Conservation (phyloP, 148 eudicot species). For the Camellia japonica region DNA sequence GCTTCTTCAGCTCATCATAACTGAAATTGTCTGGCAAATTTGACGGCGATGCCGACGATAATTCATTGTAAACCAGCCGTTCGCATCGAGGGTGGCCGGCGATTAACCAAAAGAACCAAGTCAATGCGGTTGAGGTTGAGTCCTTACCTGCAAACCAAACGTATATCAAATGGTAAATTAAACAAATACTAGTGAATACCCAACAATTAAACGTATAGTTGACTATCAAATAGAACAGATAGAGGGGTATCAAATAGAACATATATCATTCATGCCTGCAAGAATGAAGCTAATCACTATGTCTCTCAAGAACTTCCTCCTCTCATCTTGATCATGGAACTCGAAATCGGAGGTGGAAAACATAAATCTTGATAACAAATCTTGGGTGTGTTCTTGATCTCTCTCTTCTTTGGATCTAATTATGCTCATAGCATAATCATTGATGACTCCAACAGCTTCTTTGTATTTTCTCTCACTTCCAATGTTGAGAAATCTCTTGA, state of each 20-base stretch:
- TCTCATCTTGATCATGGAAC: constrained; percentile 23
- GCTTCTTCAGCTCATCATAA: constrained; percentile 34
- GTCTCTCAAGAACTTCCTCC: constrained; percentile 35
- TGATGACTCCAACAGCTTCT: constrained; percentile 18
- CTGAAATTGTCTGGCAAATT: constrained; percentile 11
- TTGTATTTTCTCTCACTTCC: constrained; percentile 26
- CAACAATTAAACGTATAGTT: background rate
- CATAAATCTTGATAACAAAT: constrained; percentile 22
- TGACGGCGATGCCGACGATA: constrained; percentile 11
- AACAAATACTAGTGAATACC: background rate
- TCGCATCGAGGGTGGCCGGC: constrained; percentile 26
- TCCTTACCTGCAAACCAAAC: constrained; percentile 26
- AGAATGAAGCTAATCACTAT: constrained; percentile 35
- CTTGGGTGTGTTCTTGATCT: background rate
- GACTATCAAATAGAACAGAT: too few relatives aligned
- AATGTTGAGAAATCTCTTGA: constrained; percentile 25
- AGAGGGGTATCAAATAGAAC: background rate
- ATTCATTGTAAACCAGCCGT: constrained; percentile 30
- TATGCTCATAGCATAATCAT: constrained; percentile 21
- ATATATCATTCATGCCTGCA: constrained; percentile 16
- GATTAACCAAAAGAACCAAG: constrained; percentile 37
- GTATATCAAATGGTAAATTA: background rate
- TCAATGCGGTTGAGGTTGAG: constrained; percentile 31
- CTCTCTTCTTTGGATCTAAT: constrained; percentile 19
- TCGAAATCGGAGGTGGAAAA: constrained; percentile 23